A percentile compares a stretch with the other conserved stretches of the same genome.
phyloP scores from a whole-genome alignment of 2,329 filamentous ascomycete species.

The Aspergillus luchuensis region DNA sequence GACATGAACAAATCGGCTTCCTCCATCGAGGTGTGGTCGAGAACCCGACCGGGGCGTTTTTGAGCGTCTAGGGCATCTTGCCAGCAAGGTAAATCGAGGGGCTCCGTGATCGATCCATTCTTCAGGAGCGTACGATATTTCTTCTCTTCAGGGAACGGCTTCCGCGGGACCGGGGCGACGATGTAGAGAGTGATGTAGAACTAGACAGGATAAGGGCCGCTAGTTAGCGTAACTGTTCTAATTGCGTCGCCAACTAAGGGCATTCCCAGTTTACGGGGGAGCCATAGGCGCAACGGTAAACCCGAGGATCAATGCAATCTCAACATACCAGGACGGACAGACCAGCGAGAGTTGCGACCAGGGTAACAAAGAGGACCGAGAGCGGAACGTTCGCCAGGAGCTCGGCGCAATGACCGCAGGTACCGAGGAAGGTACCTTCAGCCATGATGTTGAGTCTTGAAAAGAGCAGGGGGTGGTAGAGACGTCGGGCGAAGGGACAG shows the following conservation, averaged over 20 bases:
- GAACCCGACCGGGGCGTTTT: conserved; percentile 53
- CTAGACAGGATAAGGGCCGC: conserved; percentile 40
- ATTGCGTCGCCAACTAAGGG: not conserved
- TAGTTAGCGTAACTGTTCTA: not conserved
- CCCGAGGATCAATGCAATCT: not conserved
- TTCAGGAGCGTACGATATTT: conserved; percentile 75
- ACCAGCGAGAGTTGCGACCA: conserved; percentile 33
- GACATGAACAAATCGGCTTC: conserved; percentile 81
- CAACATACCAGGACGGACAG: conserved; percentile 39
- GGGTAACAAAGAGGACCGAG: conserved; percentile 31
- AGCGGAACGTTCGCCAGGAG: conserved; percentile 32
- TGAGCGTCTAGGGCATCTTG: conserved; percentile 72
- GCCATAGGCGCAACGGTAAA: not conserved
- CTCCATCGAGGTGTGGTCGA: conserved; percentile 60
- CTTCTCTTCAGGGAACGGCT: conserved; percentile 76
- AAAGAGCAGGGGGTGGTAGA: too few relatives aligned
- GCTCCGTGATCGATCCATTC: conserved; percentile 59
- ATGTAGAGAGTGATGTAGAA: conserved; percentile 69
- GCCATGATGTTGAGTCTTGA: conserved; percentile 26
- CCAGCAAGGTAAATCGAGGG: conserved; percentile 77
- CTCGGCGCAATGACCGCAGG: conserved; percentile 38
- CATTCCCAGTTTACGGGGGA: not conserved
- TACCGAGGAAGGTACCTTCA: conserved; percentile 28
- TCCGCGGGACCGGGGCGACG: conserved; percentile 78
- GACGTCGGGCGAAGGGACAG: not conserved